Base-by-base conservation (phyloP, 1,139 yeast genomes). In the Saccharomycopsis hybrid region DNA sequence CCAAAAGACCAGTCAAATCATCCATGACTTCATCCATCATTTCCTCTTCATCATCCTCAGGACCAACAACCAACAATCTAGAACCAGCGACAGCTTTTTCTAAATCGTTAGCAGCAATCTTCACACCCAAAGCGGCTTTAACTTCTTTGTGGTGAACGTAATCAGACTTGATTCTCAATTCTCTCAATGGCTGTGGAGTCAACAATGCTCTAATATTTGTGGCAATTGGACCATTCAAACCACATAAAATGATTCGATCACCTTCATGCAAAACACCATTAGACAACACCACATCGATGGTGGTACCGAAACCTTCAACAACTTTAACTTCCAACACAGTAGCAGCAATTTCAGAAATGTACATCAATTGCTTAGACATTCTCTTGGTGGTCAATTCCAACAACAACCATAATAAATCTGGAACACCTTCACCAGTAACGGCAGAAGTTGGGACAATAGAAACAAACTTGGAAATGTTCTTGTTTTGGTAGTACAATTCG, bases 21-120 rank as follows among this genome's bases (percentile, higher is more conserved):
- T 92, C 97, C 98, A 94, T 94, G 54, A 92, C 97, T 58, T 92
- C 97, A 66, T 92, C 98, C 95, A 87, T 86, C 60, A 92, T 65
- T 54, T 92, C 97, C 54, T 94, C 98, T 71, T 92, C 98, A 61
- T 92, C 97, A 60, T 94, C 99, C 56, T 88, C 97, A 58, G 92
- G 96, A 41, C 96, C 96, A 58, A 89, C 97, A 60, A 92, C 94
- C 58, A 94, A 72, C 69, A 92, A 76, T 65, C 98, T 80, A 35
- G 98, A 94, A 71, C 99, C 99, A 47, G 99, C 97, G 65, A 92
- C 96, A 5, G 99, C 98, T 72, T 92, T 92, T 63, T 94, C 98
- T 61, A 92, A 78, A 66, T 92, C 98, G 65, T 87, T 86, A 41
- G 98, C 99, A 52, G 97, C 95, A 66, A 92, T 87, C 76, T 94